These are phyloP conservation scores for Mycena metata DNA, from an alignment of 768 basidiomycete genomes.

Conservation along the genomic window DNA sequence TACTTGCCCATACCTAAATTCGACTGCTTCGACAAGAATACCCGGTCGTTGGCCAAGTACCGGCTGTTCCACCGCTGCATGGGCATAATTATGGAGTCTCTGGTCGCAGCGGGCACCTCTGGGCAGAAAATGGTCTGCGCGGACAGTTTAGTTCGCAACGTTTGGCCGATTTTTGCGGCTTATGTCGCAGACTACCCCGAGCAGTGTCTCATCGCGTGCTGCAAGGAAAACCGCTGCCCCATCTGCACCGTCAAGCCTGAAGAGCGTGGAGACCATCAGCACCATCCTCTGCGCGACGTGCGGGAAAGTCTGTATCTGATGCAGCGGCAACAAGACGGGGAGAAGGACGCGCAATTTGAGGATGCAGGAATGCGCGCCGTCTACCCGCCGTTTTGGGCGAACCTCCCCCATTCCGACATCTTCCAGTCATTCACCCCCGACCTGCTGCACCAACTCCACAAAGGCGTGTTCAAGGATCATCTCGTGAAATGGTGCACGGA, in stretches of 20 bases:
- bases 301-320: slow-evolving; percentile 31
- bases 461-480: slow-evolving; percentile 57
- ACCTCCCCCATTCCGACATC: too few relatives aligned
- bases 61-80: slow-evolving; percentile 52
- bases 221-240: slow-evolving; percentile 33
- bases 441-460: slow-evolving; percentile 63
- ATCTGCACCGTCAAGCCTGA: slow-evolving; percentile 33
- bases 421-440: slow-evolving; percentile 56
- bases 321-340: slow-evolving; percentile 34
- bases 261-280: slow-evolving; percentile 19
- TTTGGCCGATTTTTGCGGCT: slow-evolving; percentile 33
- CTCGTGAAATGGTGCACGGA: too few relatives aligned
- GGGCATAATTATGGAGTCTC: slow-evolving; percentile 40
- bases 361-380: too few relatives aligned
- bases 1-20: slow-evolving; percentile 52
- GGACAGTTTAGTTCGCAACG: slow-evolving; percentile 11
- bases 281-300: not conserved
- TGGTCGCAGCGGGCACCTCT: slow-evolving; percentile 28
- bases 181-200: too few relatives aligned
- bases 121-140: slow-evolving; percentile 35
- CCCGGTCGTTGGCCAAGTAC: too few relatives aligned
- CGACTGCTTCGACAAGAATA: slow-evolving; percentile 38
- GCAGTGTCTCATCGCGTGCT: slow-evolving; percentile 12
- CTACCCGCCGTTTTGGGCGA: too few relatives aligned
- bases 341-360: slow-evolving; percentile 35